Evolutionary conservation across 2,329 filamentous ascomycete genomes (phyloP), one percentile per base, ranked within the genome.

Genomic region (Phoma sp.): DNA sequence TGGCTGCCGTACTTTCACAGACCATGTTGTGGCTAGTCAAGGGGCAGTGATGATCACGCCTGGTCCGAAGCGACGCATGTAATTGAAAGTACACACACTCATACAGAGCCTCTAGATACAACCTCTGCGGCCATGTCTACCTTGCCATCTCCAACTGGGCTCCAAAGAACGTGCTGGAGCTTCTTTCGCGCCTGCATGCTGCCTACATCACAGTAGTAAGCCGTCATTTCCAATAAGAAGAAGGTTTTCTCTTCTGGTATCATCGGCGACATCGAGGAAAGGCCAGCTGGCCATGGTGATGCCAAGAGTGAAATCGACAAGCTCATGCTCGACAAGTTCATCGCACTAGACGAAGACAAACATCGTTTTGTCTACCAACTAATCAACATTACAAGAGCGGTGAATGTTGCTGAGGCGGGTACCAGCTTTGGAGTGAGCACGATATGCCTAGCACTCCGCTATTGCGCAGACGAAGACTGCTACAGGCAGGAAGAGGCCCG

Each of bases 361-460:
- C 83, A 79, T 60, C 74, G 79, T 3, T 77, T 86, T 35, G 71
- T 84, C 1, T 87, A 87, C 66, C 79, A 82, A 14, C 10, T 45
- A 27, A 44, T 79, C 2, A 77, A 78, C 3, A 74, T 78, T 9
- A 80, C 71, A 8, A 75, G 78, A 1, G 84, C 84, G 0, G 74
- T 73, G 1, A 78, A 78, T 37, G 72, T 86, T 22, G 79, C 87
- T 33, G 85, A 88, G 64, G 84, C 83, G 0, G 85, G 85, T 1
- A 87, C 85, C 0, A 82, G 79, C 37, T 87, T 84, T 52, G 85
- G 85, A 2, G 79, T 88, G 1, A 84, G 81, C 51, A 87, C 85
- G 0, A 84, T 87, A 39, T 88, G 86, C 55, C 77, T 87, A 2
- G 83, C 84, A 0, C 73, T 44, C 8, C 2, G 47, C 40, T 11